Conservation (phyloP, 768 basidiomycete genomes). For the Sporobolomyces pararoseus region DNA sequence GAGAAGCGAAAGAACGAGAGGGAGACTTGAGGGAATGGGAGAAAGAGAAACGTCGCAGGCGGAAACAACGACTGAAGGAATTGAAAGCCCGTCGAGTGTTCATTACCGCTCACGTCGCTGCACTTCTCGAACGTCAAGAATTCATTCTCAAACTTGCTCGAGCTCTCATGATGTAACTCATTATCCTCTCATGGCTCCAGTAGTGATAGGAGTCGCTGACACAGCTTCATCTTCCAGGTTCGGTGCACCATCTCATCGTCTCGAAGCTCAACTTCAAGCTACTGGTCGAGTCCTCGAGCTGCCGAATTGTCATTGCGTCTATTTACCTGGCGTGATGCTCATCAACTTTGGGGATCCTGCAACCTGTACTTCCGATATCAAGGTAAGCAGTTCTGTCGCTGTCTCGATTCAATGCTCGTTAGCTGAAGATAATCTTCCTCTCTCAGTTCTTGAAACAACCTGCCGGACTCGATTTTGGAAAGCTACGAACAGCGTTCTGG, state of each 20-base stretch:
- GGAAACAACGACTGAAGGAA: slow-evolving; percentile 55
- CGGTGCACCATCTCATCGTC: slow-evolving; percentile 54
- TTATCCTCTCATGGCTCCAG: no score
- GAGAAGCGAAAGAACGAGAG: slow-evolving; percentile 37
- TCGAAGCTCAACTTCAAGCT: slow-evolving; percentile 55
- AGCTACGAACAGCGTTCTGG: slow-evolving; percentile 54
- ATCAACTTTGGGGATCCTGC: slow-evolving; percentile 76
- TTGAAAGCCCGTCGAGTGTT: slow-evolving; percentile 64
- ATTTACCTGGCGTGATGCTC: slow-evolving; percentile 59
- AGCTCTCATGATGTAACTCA: slow-evolving; percentile 53
- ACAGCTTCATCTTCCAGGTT: slow-evolving; percentile 16
- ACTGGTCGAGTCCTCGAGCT: slow-evolving; percentile 52
- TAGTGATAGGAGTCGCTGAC: no score
- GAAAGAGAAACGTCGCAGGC: slow-evolving; percentile 49
- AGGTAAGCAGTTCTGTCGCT: slow-evolving; percentile 42
- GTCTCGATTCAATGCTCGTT: background rate
- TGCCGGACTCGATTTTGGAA: slow-evolving; percentile 64
- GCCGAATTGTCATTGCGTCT: slow-evolving; percentile 52
- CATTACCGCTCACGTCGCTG: slow-evolving; percentile 58
- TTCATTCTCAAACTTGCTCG: slow-evolving; percentile 54
- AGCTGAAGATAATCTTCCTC: background rate
- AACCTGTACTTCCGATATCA: slow-evolving; percentile 74
- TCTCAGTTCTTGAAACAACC: slow-evolving; percentile 44
- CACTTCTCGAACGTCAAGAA: slow-evolving; percentile 54
- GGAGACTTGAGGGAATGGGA: slow-evolving; percentile 41